These are phyloP conservation scores for Solanum sejunctum DNA, from an alignment of 257 asterid species.

Conservation along the genomic window DNA sequence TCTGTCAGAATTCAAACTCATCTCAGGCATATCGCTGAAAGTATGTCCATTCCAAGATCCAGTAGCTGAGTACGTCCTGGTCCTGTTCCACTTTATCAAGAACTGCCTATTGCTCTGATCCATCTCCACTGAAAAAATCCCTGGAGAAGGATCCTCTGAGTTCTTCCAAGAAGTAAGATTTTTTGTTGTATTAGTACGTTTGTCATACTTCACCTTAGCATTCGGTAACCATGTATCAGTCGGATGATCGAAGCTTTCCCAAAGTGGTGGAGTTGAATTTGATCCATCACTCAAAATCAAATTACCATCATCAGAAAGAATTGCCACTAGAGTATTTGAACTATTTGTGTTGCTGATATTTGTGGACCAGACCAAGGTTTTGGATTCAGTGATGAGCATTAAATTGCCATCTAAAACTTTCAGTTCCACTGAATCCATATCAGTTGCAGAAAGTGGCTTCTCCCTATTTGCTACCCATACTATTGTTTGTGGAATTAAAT, in stretches of 20 bases:
- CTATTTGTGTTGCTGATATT: not conserved
- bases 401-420: not conserved
- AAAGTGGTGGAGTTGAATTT: not conserved
- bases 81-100: conserved; percentile 6
- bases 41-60: conserved; percentile 5
- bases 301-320: conserved; percentile 6
- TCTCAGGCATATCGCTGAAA: conserved; percentile 19
- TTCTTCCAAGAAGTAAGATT: conserved; percentile 8
- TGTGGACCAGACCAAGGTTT: conserved; percentile 2
- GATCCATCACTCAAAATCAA: not conserved
- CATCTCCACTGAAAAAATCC: conserved; percentile 2
- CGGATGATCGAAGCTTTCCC: conserved; percentile 8
- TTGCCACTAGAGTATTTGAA: not conserved
- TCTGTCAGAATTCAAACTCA: conserved; percentile 23
- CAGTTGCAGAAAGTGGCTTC: not conserved
- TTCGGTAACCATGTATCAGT: conserved; percentile 1
- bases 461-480: conserved; percentile 14
- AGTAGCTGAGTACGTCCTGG: not conserved
- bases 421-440: not conserved
- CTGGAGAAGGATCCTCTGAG: conserved; percentile 5
- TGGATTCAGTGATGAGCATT: not conserved
- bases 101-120: not conserved
- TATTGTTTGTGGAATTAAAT: not conserved
- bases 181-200: not conserved
- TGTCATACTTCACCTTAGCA: not conserved